Evolutionary conservation across 2,329 filamentous ascomycete species (phyloP).

Genomic region (Paracoccidioides brasiliensis): DNA sequence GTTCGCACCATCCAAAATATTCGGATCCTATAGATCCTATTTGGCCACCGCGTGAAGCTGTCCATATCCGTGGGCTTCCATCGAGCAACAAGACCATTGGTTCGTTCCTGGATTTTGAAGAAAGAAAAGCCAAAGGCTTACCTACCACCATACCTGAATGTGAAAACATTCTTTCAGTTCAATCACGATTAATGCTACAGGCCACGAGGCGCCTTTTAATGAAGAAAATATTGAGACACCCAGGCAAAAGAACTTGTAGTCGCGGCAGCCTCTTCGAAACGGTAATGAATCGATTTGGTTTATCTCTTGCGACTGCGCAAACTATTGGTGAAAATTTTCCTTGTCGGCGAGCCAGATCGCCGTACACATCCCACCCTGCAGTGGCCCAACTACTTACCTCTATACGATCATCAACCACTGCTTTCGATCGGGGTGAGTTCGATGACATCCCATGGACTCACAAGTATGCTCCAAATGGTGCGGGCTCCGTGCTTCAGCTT

Average conservation of each 20-base stretch:
- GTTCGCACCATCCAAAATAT: neutral
- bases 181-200: conserved; percentile 8
- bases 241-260: neutral
- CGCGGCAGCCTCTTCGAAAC: neutral
- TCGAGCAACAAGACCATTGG: neutral
- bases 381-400: conserved; percentile 46
- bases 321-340: neutral
- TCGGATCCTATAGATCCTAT: conserved; percentile 23
- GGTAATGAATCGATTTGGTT: neutral
- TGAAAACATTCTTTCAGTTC: conserved; percentile 21
- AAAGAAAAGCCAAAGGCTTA: conserved; percentile 28
- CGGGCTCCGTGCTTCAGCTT: conserved; percentile 61
- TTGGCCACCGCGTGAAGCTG: conserved; percentile 27
- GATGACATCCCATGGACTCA: conserved; percentile 64
- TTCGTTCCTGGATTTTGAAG: conserved; percentile 9
- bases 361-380: conserved; percentile 41
- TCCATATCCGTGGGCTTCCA: conserved; percentile 39
- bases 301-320: neutral
- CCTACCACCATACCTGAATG: conserved; percentile 20
- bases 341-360: neutral
- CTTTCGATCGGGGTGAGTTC: conserved; percentile 67
- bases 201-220: neutral
- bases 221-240: neutral
- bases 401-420: conserved; percentile 51
- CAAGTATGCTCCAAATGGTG: conserved; percentile 65